These are phyloP conservation scores for Termitomyces sp. DNA, from an alignment of 768 basidiomycete genomes.

Conservation along the genomic window DNA sequence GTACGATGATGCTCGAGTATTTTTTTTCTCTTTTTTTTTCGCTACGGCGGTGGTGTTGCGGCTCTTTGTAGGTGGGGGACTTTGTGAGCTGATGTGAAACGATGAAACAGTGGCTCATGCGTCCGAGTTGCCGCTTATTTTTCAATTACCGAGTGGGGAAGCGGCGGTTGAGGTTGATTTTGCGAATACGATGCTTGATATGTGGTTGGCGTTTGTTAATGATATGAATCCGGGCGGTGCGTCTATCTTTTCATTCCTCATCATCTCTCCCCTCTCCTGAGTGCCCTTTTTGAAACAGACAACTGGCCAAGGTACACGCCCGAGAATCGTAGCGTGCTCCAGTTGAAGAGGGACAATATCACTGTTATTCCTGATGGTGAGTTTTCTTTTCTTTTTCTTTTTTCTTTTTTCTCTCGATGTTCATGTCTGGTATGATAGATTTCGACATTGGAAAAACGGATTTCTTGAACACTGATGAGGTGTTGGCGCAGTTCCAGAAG, in stretches of 20 bases:
- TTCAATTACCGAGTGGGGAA: slow-evolving; percentile 37
- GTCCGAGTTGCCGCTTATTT: slow-evolving; percentile 43
- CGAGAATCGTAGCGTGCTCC: slow-evolving; percentile 33
- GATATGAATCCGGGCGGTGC: slow-evolving; percentile 52
- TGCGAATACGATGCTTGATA: slow-evolving; percentile 42
- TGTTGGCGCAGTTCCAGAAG: slow-evolving; percentile 43
- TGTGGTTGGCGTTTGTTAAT: slow-evolving; percentile 52
- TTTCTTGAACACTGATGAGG: slow-evolving; percentile 35
- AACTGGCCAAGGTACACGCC: slow-evolving; percentile 41
- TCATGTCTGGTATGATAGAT: slow-evolving; percentile 22
- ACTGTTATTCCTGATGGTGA: slow-evolving; percentile 50
- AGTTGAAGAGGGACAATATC: slow-evolving; percentile 46
- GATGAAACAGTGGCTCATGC: slow-evolving; percentile 38
- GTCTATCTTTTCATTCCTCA: slow-evolving; percentile 7
- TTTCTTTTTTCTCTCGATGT: not conserved
- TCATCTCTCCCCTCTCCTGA: not conserved
- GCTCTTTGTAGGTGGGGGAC: too few species aligned
- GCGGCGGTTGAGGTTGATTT: slow-evolving; percentile 38
- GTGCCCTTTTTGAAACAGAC: slow-evolving; percentile 19
- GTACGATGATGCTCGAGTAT: too few species aligned
- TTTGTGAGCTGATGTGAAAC: not conserved
- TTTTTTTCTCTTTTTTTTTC: too few species aligned
- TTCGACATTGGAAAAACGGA: slow-evolving; percentile 34
- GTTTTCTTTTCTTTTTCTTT: slow-evolving; percentile 3
- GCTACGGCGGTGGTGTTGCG: not conserved